Evolutionary conservation across 208 protist genomes (phyloP).

Genomic region (Acanthamoeba lenticulata): DNA sequence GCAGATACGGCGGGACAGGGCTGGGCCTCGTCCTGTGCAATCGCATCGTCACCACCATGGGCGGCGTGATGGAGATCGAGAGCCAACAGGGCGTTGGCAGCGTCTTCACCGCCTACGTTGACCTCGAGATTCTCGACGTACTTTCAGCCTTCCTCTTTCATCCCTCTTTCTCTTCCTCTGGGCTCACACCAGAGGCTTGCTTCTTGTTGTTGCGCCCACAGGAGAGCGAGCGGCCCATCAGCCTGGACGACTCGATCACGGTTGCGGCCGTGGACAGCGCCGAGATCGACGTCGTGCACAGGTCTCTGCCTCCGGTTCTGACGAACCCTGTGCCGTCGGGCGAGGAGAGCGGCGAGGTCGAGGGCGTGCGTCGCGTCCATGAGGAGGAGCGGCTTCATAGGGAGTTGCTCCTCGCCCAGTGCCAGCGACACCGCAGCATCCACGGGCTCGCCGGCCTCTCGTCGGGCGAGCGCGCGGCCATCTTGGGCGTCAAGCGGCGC

Average conservation of each 20-base stretch:
- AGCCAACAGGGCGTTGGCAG: neutral
- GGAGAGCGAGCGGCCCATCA: neutral
- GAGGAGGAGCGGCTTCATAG: neutral
- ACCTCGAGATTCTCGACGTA: neutral
- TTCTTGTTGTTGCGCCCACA: too few species aligned
- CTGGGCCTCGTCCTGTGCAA: constrained; percentile 66
- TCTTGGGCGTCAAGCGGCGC: neutral
- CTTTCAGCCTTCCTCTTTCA: neutral
- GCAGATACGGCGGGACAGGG: constrained; percentile 38
- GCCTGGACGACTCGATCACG: neutral
- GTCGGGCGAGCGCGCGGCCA: neutral
- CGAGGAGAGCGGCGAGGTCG: constrained; percentile 1
- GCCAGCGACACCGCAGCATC: neutral
- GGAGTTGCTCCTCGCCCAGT: neutral
- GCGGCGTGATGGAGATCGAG: constrained; percentile 20
- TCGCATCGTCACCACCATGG: constrained; percentile 32
- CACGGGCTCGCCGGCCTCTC: neutral
- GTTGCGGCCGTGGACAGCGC: neutral
- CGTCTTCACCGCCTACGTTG: constrained; percentile 31
- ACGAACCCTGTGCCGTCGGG: neutral
- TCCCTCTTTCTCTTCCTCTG: neutral
- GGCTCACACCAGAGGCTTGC: neutral
- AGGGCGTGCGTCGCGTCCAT: neutral
- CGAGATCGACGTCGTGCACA: neutral
- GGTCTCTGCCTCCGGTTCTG: neutral